A percentile compares a stretch with the other conserved stretches of the same genome.
Conservation (phyloP, 2,329 filamentous ascomycete species). For the Tolypocladium cylindrosporum region DNA sequence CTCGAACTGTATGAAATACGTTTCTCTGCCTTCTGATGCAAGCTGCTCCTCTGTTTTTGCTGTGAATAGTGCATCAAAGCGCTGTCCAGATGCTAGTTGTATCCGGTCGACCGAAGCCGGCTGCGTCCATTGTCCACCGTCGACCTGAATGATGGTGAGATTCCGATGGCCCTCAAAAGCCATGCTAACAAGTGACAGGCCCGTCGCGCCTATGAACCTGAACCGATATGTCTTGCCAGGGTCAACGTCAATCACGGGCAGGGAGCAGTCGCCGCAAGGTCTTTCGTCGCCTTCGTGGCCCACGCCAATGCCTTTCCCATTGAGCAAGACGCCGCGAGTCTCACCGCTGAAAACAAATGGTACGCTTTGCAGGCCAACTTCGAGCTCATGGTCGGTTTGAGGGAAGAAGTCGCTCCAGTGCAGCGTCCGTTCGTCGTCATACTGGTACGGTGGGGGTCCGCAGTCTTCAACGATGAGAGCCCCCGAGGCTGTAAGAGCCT, state of each 20-base stretch:
- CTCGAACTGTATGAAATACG: conserved; percentile 37
- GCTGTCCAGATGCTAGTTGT: conserved; percentile 46
- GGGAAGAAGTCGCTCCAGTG: conserved; percentile 47
- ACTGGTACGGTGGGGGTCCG: conserved; percentile 38
- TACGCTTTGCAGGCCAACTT: conserved; percentile 33
- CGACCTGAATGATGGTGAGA: conserved; percentile 50
- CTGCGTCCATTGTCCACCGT: conserved; percentile 41
- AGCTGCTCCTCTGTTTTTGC: conserved; percentile 40
- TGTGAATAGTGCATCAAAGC: conserved; percentile 44
- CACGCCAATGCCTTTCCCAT: conserved; percentile 7
- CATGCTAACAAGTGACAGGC: conserved; percentile 42
- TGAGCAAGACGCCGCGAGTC: conserved; percentile 23
- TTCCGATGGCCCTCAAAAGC: conserved; percentile 46
- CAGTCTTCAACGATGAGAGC: conserved; percentile 47
- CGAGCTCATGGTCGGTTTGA: conserved; percentile 40
- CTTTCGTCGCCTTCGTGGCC: background rate
- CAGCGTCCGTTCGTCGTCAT: conserved; percentile 51
- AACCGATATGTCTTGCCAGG: conserved; percentile 52
- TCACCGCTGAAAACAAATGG: conserved; percentile 52
- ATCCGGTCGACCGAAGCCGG: conserved; percentile 35
- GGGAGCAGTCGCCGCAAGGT: conserved; percentile 20
- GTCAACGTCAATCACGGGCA: conserved; percentile 46
- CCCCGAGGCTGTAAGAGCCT: conserved; percentile 47
- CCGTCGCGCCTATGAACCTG: conserved; percentile 47
- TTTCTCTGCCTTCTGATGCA: conserved; percentile 10